Evolutionary conservation across 495 filamentous ascomycete species (phyloP), one percentile per base, ranked within the genome.

Genomic region (Pseudoneurospora amorphoporcata): DNA sequence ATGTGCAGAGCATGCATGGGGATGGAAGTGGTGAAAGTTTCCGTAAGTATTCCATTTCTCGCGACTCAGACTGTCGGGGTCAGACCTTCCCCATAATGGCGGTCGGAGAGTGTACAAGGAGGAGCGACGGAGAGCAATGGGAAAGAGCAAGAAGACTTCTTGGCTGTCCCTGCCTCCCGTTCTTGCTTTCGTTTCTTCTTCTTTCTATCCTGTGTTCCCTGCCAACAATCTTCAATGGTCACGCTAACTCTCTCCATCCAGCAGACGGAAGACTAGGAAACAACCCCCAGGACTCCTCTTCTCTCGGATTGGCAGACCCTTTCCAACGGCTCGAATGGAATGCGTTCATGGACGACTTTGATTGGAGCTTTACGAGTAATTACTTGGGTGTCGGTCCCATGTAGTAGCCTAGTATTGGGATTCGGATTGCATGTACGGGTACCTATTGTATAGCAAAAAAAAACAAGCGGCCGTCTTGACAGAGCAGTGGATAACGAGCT

Each of bases 291-390:
- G 77, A 79, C 3, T 65, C 53, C 29, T 35, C 53, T 65, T 29
- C 29, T 39, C 69, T 77, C 16, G 76, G 74, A 12, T 45, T 79
- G 61, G 71, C 77, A 4, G 82, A 82, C 69, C 73, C 80, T 4
- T 74, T 82, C 65, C 78, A 77, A 61, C 73, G 76, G 71, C 81
- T 84, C 68, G 83, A 84, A 47, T 84, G 82, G 82, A 80, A 79
- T 23, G 76, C 77, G 12, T 84, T 84, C 45, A 81, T 84, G 81
- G 82, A 83, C 69, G 83, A 84, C 68, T 84, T 84, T 53, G 82
- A 84, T 53, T 84, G 82, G 83, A 82, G 75, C 68, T 83, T 82
- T 72, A 81, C 81, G 38, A 75, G 74, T 19, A 75, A 71, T 47
- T 70, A 65, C 14, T 65, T 65, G 53, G 29, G 29, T 32, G 53